phyloP scores from a whole-genome alignment of 1,284 basidiomycete species.

The Trichosporon sp. region DNA sequence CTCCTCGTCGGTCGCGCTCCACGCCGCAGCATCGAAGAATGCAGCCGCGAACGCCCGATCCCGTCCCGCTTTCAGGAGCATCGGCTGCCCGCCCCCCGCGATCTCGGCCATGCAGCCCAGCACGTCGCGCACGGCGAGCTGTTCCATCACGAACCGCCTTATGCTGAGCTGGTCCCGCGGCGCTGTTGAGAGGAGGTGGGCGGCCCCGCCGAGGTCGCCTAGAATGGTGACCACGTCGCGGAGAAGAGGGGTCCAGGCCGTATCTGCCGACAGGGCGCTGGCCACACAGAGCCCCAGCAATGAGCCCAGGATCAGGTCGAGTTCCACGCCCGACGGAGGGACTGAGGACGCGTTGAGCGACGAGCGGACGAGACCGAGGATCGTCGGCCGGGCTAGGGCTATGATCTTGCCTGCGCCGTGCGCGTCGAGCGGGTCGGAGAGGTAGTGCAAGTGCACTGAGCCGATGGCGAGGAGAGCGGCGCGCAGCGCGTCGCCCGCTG shows the following conservation, averaged over 20 bases:
- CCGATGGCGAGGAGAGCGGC: slow-evolving; percentile 46
- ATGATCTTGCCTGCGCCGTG: slow-evolving; percentile 39
- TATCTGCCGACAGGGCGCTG: background rate
- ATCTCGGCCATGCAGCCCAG: slow-evolving; percentile 53
- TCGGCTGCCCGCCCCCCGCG: slow-evolving; percentile 46
- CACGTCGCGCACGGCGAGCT: slow-evolving; percentile 49
- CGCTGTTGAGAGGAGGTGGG: slow-evolving; percentile 38
- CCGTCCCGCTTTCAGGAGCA: slow-evolving; percentile 32
- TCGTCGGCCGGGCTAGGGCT: slow-evolving; percentile 35
- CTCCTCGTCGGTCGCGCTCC: slow-evolving; percentile 42
- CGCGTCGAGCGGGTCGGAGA: slow-evolving; percentile 34
- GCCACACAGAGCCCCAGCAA: slow-evolving; percentile 22
- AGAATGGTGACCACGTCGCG: slow-evolving; percentile 41
- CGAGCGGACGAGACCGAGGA: slow-evolving; percentile 36
- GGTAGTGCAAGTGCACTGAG: slow-evolving; percentile 46
- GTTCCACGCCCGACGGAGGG: slow-evolving; percentile 21
- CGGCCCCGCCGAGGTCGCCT: slow-evolving; percentile 45
- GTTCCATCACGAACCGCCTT: slow-evolving; percentile 49
- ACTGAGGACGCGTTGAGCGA: slow-evolving; percentile 31
- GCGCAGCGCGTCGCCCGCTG: slow-evolving; percentile 46
- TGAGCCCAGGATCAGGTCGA: background rate
- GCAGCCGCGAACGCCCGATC: background rate
- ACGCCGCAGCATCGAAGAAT: slow-evolving; percentile 48
- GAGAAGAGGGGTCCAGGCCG: slow-evolving; percentile 29
- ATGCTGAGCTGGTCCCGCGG: slow-evolving; percentile 39